Conservation (phyloP, 441 rosid species). For the Populus hybrid region DNA sequence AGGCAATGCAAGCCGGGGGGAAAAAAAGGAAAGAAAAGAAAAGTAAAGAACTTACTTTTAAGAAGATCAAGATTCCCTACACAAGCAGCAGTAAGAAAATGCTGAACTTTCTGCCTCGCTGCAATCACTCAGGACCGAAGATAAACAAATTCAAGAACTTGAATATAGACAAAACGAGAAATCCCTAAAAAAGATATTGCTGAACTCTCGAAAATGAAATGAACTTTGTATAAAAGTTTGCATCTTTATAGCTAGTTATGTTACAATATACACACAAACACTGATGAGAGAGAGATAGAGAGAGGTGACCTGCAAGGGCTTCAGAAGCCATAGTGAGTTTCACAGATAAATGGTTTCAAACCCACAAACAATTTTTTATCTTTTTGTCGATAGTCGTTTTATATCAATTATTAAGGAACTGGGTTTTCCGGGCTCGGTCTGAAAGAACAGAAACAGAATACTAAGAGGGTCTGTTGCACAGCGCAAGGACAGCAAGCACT, state of each 20-base stretch:
- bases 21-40: background rate
- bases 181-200: conserved; percentile 4
- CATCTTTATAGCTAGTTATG: background rate
- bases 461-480: no score
- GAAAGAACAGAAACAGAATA: no score
- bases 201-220: background rate
- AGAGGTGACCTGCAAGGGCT: no score
- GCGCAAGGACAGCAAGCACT: no score
- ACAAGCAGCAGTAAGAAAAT: conserved; percentile 70
- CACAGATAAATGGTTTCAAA: no score
- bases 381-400: no score
- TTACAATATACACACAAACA: no score
- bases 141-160: conserved; percentile 10
- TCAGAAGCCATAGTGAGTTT: no score
- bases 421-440: no score
- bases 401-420: no score
- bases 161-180: conserved; percentile 3
- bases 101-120: conserved; percentile 85
- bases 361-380: no score
- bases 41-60: conserved; percentile 48
- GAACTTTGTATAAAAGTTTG: background rate
- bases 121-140: conserved; percentile 19
- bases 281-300: no score
- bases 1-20: background rate
- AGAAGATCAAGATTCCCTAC: conserved; percentile 78